Evolutionary conservation across 176 grass and related monocot genomes (phyloP).

Genomic region (Bonia amplexicaulis): DNA sequence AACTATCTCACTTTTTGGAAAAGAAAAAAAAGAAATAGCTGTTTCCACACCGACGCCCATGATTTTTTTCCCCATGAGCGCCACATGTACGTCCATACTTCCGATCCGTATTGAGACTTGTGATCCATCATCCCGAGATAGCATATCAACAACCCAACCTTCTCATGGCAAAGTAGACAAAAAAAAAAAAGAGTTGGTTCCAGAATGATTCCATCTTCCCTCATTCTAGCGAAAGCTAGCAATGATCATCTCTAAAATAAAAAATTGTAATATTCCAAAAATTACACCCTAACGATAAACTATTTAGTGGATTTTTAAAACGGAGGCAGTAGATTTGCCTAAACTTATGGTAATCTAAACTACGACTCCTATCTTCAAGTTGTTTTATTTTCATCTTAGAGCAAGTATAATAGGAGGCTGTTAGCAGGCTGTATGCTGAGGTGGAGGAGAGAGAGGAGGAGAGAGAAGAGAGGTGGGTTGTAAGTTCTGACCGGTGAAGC

Average conservation of each 20-base stretch:
- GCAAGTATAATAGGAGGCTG: too few relatives aligned
- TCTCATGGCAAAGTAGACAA: background rate
- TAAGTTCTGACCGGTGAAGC: too few relatives aligned
- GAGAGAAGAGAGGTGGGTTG: too few relatives aligned
- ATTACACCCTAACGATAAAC: too few relatives aligned
- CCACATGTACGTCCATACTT: conserved; percentile 17
- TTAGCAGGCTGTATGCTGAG: too few relatives aligned
- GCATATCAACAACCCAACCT: conserved; percentile 13
- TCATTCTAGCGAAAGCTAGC: background rate
- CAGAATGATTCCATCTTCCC: background rate
- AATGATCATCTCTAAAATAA: background rate
- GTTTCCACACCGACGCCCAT: conserved; percentile 27
- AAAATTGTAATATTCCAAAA: background rate
- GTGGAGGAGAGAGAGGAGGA: too few relatives aligned
- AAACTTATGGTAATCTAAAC: background rate
- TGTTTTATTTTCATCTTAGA: too few relatives aligned
- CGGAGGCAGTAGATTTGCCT: background rate
- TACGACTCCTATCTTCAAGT: too few relatives aligned
- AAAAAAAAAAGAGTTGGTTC: background rate
- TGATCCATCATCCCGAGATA: conserved; percentile 31
- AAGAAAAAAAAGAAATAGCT: background rate
- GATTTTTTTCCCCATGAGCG: conserved; percentile 34
- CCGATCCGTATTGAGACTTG: conserved; percentile 20
- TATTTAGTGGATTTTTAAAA: background rate
- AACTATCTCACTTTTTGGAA: background rate